Base-by-base conservation (phyloP, 1,139 yeast species). In the Diutina pseudorugosa region DNA sequence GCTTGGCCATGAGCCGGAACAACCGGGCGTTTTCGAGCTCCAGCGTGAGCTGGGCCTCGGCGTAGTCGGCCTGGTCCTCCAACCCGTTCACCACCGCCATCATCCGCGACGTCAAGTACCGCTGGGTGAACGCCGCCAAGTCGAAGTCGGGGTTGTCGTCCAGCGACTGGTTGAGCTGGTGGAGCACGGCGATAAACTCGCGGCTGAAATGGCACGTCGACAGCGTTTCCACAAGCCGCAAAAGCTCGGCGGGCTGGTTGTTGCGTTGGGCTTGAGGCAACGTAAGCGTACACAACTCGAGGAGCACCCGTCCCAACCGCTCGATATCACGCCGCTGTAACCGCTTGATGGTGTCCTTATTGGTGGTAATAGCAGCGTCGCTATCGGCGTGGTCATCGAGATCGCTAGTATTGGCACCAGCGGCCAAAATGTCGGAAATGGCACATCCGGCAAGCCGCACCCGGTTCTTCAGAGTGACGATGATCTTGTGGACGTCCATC, bases 1-100 rank as follows among this genome's bases (percentile, higher is more conserved):
- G 70, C 68, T 94, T 93, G 55, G 90, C 75, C 62, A 93, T 70
- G 47, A 94, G 72, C 55, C 98, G 76, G 60, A 91, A 90, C 40
- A 93, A 68, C 55, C 98, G 74, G 4, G 89, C 95, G 66, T 93
- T 93, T 65, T 93, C 98, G 36, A 91, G 70, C 65, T 93, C 98
- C 52, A 78, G 75, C 25, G 80, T 65, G 47, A 94, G 69, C 57
- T 81, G 82, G 2, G 78, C 70, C 64, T 90, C 96, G 58, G 82
- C 71, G 58, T 70, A 76, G 62, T 91, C 97, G 20, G 75, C 71
- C 54, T 74, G 71, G 53, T 73, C 73, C 60, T 85, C 79, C 16
- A 85, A 65, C 2, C 79, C 77, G 62, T 85, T 80, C 51, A 83
- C 60, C 12, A 71, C 59, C 44, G 67, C 64, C 56, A 80, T 66